phyloP scores from a whole-genome alignment of 441 rosid genomes.

The Flueggea neowawraea region DNA sequence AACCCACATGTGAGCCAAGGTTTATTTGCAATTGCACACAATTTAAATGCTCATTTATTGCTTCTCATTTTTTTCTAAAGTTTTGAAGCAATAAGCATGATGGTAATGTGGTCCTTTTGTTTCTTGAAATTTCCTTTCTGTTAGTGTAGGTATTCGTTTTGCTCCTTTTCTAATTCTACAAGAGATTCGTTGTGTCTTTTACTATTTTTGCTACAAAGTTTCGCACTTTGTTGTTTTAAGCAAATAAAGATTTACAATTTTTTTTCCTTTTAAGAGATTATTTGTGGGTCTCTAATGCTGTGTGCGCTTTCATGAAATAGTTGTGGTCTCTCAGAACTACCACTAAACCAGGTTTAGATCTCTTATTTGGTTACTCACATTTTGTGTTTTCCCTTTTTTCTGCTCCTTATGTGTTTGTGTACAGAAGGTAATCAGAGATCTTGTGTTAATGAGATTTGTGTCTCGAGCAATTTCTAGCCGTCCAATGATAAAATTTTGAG shows the following conservation, averaged over 20 bases:
- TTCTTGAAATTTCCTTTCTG: slow-evolving; percentile 40
- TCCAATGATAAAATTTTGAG: slow-evolving; percentile 86
- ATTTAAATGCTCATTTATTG: slow-evolving; percentile 18
- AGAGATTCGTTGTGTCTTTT: too few species aligned
- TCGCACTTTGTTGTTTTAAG: too few species aligned
- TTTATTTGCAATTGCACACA: slow-evolving; percentile 20
- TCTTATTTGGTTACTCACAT: slow-evolving; percentile 9
- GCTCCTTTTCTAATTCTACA: neutral
- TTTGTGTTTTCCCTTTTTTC: neutral
- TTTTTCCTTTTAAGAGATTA: slow-evolving; percentile 72
- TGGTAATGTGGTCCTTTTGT: slow-evolving; percentile 36
- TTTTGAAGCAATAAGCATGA: slow-evolving; percentile 27
- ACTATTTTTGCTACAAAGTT: too few species aligned
- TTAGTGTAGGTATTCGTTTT: slow-evolving; percentile 20
- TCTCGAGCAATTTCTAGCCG: slow-evolving; percentile 58
- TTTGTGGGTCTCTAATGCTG: slow-evolving; percentile 58
- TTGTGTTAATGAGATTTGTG: slow-evolving; percentile 16
- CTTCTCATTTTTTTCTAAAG: slow-evolving; percentile 7
- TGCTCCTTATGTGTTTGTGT: slow-evolving; percentile 1
- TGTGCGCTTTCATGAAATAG: slow-evolving; percentile 62
- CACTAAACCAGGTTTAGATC: slow-evolving; percentile 71
- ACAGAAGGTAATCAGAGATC: slow-evolving; percentile 6
- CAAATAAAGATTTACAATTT: neutral
- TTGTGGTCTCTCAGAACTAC: slow-evolving; percentile 73
- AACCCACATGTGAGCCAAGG: slow-evolving; percentile 31